These are phyloP conservation scores for Dioszegia hungarica DNA, from an alignment of 768 basidiomycete genomes.

Conservation along the genomic window DNA sequence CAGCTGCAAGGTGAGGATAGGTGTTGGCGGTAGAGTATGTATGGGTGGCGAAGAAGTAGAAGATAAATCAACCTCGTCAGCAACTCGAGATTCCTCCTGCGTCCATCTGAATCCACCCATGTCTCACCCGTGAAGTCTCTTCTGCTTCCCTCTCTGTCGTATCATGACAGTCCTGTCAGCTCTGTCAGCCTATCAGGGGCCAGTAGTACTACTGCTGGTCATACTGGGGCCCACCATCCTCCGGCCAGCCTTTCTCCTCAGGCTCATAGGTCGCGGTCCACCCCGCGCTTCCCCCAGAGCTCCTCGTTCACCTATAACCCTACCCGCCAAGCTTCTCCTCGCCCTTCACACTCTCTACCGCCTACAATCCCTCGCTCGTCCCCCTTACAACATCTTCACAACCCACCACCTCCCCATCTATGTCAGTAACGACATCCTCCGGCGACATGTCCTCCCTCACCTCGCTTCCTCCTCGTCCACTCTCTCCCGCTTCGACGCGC, in stretches of 20 bases:
- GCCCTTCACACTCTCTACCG: conserved; percentile 23
- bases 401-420: conserved; percentile 26
- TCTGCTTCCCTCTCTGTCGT: too few relatives aligned
- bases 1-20: too few relatives aligned
- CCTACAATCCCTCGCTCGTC: conserved; percentile 19
- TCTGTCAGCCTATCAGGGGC: too few relatives aligned
- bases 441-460: conserved; percentile 12
- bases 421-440: conserved; percentile 16
- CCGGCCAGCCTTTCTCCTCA: conserved; percentile 26
- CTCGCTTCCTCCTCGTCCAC: not conserved
- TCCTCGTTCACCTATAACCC: conserved; percentile 9
- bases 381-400: conserved; percentile 37
- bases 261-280: conserved; percentile 8
- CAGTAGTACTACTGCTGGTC: too few relatives aligned
- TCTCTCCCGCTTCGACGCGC: not conserved
- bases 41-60: too few relatives aligned
- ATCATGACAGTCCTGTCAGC: not conserved
- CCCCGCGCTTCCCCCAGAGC: conserved; percentile 3
- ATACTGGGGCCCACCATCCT: conserved; percentile 22
- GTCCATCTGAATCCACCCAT: too few relatives aligned
- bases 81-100: too few relatives aligned
- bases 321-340: conserved; percentile 16
- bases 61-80: too few relatives aligned
- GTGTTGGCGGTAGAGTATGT: too few relatives aligned
- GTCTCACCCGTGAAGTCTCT: too few relatives aligned